Evolutionary conservation across 495 filamentous ascomycete species (phyloP).

Genomic region (Rusavskia elegans): DNA sequence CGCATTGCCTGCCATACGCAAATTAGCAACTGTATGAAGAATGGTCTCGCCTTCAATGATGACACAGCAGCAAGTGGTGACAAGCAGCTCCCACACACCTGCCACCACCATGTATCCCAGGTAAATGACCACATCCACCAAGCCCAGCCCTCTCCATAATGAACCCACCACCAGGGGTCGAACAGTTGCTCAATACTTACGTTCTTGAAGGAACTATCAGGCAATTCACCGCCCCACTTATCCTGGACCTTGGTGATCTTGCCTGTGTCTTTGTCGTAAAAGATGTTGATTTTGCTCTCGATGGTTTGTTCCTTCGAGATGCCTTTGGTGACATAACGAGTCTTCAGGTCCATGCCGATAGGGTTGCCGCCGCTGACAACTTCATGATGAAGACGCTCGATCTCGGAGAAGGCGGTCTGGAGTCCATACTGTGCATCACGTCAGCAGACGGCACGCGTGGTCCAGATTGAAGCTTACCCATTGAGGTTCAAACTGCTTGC

Average conservation of each 20-base stretch:
- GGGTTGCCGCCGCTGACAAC: slow-evolving; percentile 38
- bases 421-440: slow-evolving; percentile 19
- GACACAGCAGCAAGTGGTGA: neutral
- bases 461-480: slow-evolving; percentile 22
- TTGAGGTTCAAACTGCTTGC: slow-evolving; percentile 33
- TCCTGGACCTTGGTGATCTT: slow-evolving; percentile 40
- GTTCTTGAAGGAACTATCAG: slow-evolving; percentile 28
- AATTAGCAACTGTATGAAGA: slow-evolving; percentile 10
- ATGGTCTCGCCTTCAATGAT: neutral
- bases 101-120: slow-evolving; percentile 18
- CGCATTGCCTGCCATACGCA: slow-evolving; percentile 30
- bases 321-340: slow-evolving; percentile 36
- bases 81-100: slow-evolving; percentile 12
- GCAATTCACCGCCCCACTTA: slow-evolving; percentile 38
- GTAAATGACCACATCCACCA: slow-evolving; percentile 23
- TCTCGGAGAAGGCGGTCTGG: slow-evolving; percentile 26
- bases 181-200: slow-evolving; percentile 25
- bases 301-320: slow-evolving; percentile 36
- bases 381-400: slow-evolving; percentile 30
- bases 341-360: slow-evolving; percentile 34
- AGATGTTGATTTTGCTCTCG: slow-evolving; percentile 30
- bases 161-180: slow-evolving; percentile 23
- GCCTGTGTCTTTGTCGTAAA: slow-evolving; percentile 19
- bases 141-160: slow-evolving; percentile 21
- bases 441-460: neutral